Evolutionary conservation across 2,329 filamentous ascomycete species (phyloP).

Genomic region (Sporothrix schenckii): DNA sequence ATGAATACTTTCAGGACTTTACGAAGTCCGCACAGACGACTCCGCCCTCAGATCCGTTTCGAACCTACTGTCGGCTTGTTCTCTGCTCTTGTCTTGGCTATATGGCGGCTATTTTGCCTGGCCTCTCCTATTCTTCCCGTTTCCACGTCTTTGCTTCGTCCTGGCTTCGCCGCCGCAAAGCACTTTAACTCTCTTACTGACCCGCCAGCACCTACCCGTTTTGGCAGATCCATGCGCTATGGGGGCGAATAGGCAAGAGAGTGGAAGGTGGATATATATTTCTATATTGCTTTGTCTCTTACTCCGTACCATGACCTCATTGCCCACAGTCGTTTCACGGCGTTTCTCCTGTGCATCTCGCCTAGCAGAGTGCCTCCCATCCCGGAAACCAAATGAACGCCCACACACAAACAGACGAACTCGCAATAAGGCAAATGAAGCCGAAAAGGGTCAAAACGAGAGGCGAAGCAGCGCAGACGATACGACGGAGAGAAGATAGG

Average conservation of each 20-base stretch:
- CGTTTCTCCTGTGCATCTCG: not conserved
- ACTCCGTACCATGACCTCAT: constrained; percentile 20
- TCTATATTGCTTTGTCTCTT: not conserved
- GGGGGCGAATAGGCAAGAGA: constrained; percentile 3
- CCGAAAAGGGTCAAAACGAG: not conserved
- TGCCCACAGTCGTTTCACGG: not conserved
- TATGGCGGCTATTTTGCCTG: constrained; percentile 27
- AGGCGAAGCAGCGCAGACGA: not conserved
- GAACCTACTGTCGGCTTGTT: not conserved
- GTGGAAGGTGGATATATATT: constrained; percentile 7
- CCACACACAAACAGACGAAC: constrained; percentile 22
- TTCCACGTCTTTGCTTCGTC: not conserved
- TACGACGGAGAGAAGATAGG: not conserved
- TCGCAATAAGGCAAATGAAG: constrained; percentile 17
- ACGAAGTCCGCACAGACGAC: constrained; percentile 16
- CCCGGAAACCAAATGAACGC: constrained; percentile 20
- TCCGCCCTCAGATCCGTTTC: not conserved
- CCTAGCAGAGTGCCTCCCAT: not conserved
- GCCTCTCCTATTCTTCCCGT: not conserved
- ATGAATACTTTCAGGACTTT: not conserved
- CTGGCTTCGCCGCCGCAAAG: constrained; percentile 25
- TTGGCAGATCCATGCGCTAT: constrained; percentile 24
- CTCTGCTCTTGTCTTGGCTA: constrained; percentile 6
- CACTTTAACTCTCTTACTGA: not conserved
- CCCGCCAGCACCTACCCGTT: constrained; percentile 34